Conservation (phyloP, 768 basidiomycete species). For the Scleroderma citrinum region DNA sequence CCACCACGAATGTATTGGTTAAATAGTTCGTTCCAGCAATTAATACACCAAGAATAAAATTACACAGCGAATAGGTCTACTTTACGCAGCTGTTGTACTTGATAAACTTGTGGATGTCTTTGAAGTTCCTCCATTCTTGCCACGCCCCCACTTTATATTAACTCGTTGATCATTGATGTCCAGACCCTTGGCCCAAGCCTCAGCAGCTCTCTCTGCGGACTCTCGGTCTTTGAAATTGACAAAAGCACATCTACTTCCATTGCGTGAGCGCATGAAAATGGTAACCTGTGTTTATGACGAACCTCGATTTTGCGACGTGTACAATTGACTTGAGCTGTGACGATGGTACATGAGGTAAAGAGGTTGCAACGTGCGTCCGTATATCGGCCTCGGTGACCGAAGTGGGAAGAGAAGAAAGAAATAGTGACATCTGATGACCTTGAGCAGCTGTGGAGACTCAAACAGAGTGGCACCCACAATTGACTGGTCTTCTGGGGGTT, state of each 20-base stretch:
- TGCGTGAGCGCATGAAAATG: neutral
- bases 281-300: slow-evolving; percentile 7
- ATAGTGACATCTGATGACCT: slow-evolving; percentile 69
- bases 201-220: slow-evolving; percentile 83
- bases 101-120: slow-evolving; percentile 26
- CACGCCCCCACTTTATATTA: slow-evolving; percentile 85
- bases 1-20: neutral
- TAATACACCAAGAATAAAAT: slow-evolving; percentile 1
- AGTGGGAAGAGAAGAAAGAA: slow-evolving; percentile 69
- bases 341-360: slow-evolving; percentile 58
- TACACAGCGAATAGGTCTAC: slow-evolving; percentile 3
- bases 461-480: slow-evolving; percentile 51
- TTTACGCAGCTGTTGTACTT: slow-evolving; percentile 9
- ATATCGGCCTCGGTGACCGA: slow-evolving; percentile 67
- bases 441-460: slow-evolving; percentile 3
- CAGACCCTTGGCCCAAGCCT: slow-evolving; percentile 86
- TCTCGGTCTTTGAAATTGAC: slow-evolving; percentile 83
- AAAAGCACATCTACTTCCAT: slow-evolving; percentile 76
- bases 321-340: slow-evolving; percentile 77
- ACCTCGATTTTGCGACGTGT: slow-evolving; percentile 78
- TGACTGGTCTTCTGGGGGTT: slow-evolving; percentile 81
- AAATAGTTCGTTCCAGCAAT: neutral
- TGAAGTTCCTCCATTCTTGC: slow-evolving; percentile 37
- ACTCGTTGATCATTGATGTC: slow-evolving; percentile 76
- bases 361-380: slow-evolving; percentile 63